Conservation (phyloP, 1,139 yeast species). For the Saccharomyces hybrid region DNA sequence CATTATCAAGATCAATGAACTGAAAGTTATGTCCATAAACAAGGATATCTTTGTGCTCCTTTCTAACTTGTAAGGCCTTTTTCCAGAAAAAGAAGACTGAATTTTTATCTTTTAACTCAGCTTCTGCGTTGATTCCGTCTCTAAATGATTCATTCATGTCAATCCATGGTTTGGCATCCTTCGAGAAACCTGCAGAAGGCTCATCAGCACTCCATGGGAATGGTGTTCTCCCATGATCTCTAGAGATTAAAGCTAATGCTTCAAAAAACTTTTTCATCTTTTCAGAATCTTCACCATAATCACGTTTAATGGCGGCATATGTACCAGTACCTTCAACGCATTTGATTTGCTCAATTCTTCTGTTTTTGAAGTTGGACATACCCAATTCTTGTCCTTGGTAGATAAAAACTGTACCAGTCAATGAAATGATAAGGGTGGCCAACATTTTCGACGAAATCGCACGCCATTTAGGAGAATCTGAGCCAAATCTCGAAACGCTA, state of each 20-base stretch:
- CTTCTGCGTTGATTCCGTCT: not conserved
- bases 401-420: not conserved
- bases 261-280: not conserved
- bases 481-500: not conserved
- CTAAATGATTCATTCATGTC: not conserved
- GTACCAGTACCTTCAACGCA: not conserved
- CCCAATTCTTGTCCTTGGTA: not conserved
- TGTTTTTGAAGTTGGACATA: not conserved
- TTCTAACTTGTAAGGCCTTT: not conserved
- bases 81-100: not conserved
- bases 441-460: not conserved
- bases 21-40: not conserved
- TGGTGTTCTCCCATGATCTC: not conserved
- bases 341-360: not conserved
- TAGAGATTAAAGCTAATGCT: not conserved
- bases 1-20: not conserved
- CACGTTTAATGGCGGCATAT: not conserved
- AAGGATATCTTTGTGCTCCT: not conserved
- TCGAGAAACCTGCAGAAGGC: not conserved
- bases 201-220: not conserved
- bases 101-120: not conserved
- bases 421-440: not conserved
- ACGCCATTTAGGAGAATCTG: not conserved
- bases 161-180: not conserved
- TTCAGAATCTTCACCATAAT: not conserved